These are phyloP conservation scores for Cadophora luteo-olivacea DNA, from an alignment of 2,329 filamentous ascomycete genomes.

Conservation along the genomic window DNA sequence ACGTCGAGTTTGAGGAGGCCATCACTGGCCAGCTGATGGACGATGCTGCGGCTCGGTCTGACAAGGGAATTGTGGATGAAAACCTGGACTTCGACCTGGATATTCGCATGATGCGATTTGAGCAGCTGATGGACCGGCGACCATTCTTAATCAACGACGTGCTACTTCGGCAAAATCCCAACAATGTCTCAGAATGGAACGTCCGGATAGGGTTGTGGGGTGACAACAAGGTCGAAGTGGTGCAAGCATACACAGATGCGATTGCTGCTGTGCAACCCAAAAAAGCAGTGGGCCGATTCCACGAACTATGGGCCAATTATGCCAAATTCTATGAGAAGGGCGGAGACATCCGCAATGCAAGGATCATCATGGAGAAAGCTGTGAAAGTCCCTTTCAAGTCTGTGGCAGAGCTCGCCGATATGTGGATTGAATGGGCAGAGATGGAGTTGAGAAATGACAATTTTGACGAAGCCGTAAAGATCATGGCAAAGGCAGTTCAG, in stretches of 20 bases:
- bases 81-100: conserved; percentile 93
- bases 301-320: conserved; percentile 95
- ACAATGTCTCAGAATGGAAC: conserved; percentile 96
- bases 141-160: conserved; percentile 98
- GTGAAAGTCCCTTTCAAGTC: conserved; percentile 98
- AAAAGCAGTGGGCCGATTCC: conserved; percentile 90
- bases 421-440: conserved; percentile 99
- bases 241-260: conserved; percentile 92
- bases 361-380: conserved; percentile 96
- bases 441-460: conserved; percentile 97
- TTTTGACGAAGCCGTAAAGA: conserved; percentile 90
- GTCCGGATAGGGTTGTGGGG: conserved; percentile 97
- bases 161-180: conserved; percentile 90
- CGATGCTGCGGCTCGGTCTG: conserved; percentile 78
- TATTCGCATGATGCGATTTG: conserved; percentile 96
- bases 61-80: conserved; percentile 78
- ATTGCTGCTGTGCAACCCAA: conserved; percentile 94
- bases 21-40: conserved; percentile 94
- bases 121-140: conserved; percentile 95
- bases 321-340: conserved; percentile 95
- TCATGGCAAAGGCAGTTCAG: conserved; percentile 97
- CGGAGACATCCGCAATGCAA: conserved; percentile 81
- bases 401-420: conserved; percentile 94
- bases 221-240: conserved; percentile 87
- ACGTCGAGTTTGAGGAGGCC: conserved; percentile 95